Percentiles rank a stretch among this genome's conserved stretches.
phyloP scores from a whole-genome alignment of 179 eudicot species.

The Silene coronaria region DNA sequence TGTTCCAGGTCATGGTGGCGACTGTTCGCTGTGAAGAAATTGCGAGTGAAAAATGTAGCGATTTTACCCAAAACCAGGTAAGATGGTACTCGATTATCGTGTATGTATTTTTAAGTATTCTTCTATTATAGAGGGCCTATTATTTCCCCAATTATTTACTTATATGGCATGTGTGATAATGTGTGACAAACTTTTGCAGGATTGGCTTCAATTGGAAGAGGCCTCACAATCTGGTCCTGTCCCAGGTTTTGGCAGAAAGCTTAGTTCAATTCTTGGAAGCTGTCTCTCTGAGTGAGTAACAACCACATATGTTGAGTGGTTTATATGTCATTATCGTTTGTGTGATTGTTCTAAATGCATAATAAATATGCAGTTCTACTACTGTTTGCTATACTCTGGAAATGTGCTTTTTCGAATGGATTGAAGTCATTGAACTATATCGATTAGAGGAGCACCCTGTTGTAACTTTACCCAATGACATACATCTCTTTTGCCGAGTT shows the following conservation, averaged over 20 bases:
- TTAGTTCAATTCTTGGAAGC: conserved; percentile 29
- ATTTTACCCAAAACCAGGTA: conserved; percentile 72
- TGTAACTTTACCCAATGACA: neutral
- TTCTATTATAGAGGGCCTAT: neutral
- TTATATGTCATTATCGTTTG: neutral
- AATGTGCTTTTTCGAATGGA: neutral
- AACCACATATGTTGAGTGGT: neutral
- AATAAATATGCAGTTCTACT: neutral
- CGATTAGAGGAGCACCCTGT: neutral
- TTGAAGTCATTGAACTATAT: neutral
- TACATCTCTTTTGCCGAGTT: neutral
- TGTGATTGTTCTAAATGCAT: neutral
- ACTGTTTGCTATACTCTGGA: neutral
- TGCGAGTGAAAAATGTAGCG: conserved; percentile 68
- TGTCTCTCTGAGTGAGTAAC: conserved; percentile 31
- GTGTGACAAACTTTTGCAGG: conserved; percentile 35
- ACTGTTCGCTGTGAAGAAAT: conserved; percentile 99
- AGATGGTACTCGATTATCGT: neutral
- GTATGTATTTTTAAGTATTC: neutral
- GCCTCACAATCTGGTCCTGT: conserved; percentile 32
- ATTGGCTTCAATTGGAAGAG: conserved; percentile 47
- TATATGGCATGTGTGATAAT: conserved; percentile 5
- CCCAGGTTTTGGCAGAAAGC: conserved; percentile 34
- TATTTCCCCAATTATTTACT: neutral
- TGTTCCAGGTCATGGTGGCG: conserved; percentile 93